Base-by-base conservation (phyloP, 306 rosid genomes). In the Prunus mira region DNA sequence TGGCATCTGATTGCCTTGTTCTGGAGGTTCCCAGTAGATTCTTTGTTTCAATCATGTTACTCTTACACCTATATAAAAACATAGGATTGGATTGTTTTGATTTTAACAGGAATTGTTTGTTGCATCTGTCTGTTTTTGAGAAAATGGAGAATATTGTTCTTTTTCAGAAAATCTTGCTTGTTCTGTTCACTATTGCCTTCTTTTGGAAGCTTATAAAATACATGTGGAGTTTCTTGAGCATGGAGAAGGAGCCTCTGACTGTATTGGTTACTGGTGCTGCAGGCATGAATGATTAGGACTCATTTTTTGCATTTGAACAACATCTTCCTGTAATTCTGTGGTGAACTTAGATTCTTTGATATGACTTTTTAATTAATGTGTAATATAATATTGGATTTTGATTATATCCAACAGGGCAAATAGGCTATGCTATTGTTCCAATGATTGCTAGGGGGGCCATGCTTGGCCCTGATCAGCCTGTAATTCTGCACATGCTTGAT, bases 181-280 rank as follows among this genome's bases (percentile, higher is more conserved):
- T 88, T 82, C 82, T 79, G 15, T 63, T 90, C 55, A 75, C 88
- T 46, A 13, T 74, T 9, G 76, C 79, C 78, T 78, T 95, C 80
- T 89, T 89, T 78, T 87, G 96, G 93, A 92, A 82, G 83, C 89
- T 92, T 49, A 73, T 85, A 51, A 88, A 71, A 73, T 68, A 88
- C 57, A 89, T 95, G 96, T 88, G 84, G 79, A 81, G 89, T 76
- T 91, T 95, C 82, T 74, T 88, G 46, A 76, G 58, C 47, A 54
- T 60, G 54, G 89, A 90, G 72, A 92, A 87, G 84, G 93, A 93
- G 63, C 97, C 98, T 2, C 51, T 90, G 47, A 89, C 56, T 0
- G 88, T 94, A 2, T 86, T 94, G 83, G 88, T 94, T 84, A 90
- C 93, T 3, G 96, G 96, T 49, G 97, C 97, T 76, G 86, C 93